Conservation (phyloP, 352 stramenopile genomes). For the Pythium grandisporangium region DNA sequence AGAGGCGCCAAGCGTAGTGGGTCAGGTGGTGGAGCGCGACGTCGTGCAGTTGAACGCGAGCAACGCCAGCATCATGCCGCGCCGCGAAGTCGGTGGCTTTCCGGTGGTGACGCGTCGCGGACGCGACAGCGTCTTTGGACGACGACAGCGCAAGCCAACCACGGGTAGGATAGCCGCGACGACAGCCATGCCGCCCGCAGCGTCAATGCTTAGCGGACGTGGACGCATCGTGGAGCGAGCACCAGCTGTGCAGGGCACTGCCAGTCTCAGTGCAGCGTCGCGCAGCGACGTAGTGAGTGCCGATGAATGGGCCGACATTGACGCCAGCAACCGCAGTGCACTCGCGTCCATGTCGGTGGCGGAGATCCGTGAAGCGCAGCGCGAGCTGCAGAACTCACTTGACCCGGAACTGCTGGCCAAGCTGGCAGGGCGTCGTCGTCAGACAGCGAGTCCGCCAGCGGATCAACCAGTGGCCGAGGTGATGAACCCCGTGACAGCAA, state of each 20-base stretch:
- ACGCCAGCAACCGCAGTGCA: conserved; percentile 40
- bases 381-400: conserved; percentile 47
- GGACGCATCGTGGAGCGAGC: conserved; percentile 13
- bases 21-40: conserved; percentile 54
- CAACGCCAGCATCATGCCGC: conserved; percentile 18
- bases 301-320: conserved; percentile 39
- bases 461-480: conserved; percentile 4
- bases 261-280: not conserved
- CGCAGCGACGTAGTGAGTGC: conserved; percentile 8
- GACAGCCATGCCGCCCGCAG: not conserved
- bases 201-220: conserved; percentile 16
- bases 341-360: conserved; percentile 51
- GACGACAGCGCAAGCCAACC: conserved; percentile 22
- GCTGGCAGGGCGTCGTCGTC: conserved; percentile 27
- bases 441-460: not conserved
- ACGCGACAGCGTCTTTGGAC: conserved; percentile 64
- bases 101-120: conserved; percentile 32
- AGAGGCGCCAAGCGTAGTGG: conserved; percentile 30
- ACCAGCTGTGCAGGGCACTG: conserved; percentile 1
- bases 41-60: conserved; percentile 25
- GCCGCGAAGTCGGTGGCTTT: conserved; percentile 39
- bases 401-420: conserved; percentile 60
- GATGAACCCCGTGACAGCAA: conserved; percentile 1
- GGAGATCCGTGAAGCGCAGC: conserved; percentile 65
- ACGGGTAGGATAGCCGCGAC: not conserved